Base-by-base conservation (phyloP, 352 stramenopile species). In the Phytopythium vexans region DNA sequence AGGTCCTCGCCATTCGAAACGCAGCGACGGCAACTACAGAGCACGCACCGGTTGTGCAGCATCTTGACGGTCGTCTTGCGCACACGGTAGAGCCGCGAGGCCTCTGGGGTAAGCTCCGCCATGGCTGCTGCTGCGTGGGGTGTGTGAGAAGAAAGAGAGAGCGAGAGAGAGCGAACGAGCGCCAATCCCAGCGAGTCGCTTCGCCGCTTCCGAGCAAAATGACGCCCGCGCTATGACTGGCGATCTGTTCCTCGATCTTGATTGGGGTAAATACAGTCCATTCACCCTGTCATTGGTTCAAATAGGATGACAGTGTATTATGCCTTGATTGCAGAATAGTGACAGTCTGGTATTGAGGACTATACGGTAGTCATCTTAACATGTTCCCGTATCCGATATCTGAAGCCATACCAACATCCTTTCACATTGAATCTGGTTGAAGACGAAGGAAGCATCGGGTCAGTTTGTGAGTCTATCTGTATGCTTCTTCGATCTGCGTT, bases 1-100 rank as follows among this genome's bases (percentile, higher is more conserved):
- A 45, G 41, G n/a, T 45, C 41, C 12, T 12, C 32, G 5, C 4
- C 3, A 14, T 6, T 32, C 10, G 48, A 31, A n/a, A 3, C 11
- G 27, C 27, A 36, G 7, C 14, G 35, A n/a, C 10, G 3, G 12
- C 4, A 14, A 1, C 0, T 12, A 6, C 8, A 33, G 12, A 31
- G 2, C 43, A 48, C 89, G 56, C 50, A 85, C 75, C 88, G 86
- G 65, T 97, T 97, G 63, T 92, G 83, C 41, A 97, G 78, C 89
- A 97, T 97, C 73, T 98, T 98, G 66, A 98, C 82, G 15, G 93
- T 92, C 16, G 94, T 98, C 75, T 98, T 97, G 43, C 94, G 89
- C 45, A 98, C 92, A 64, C 94, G 92, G 73, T 94, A 98, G 39
- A 98, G 73, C 42, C 82, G 82, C 57, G 82, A 96, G 21, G 84